Evolutionary conservation across 192 early-diverging fungal genomes (phyloP), one percentile per base, ranked within the genome.

Genomic region (Entophlyctis helioformis): DNA sequence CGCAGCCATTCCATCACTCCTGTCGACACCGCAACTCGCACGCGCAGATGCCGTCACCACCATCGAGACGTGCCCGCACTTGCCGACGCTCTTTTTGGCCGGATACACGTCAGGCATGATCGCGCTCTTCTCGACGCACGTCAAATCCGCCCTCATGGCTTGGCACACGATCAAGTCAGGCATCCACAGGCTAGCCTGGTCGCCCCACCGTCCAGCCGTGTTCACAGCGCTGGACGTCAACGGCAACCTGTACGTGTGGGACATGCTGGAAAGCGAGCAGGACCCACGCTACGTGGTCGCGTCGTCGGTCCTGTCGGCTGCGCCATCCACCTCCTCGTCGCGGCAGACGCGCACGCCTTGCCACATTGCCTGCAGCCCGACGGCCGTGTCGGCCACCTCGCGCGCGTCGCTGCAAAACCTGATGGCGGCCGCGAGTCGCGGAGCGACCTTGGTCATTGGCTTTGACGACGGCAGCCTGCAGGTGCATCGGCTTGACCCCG

Each of bases 201-300:
- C 66, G 4, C 50, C 53, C 8, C 71, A 74, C 32, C 63, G 71
- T 3, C 63, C 63, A 3, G 42, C 57, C 5, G 56, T 70, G 22
- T 74, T 74, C 42, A 63, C 46, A 37, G 66, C 46, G 2, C 54
- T 74, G 21, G 63, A 69, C 28, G 46, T 13, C 16, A 34, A 36
- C 12, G 46, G 48, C 13, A 37, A 12, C 1, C 31, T 74, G 21
- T 39, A 56, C 28, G 43, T 69, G 6, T 74, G 64, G 60, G 71
- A 74, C 39, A 35, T 70, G 15, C 21, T 48, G 1, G 71, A 69
- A 24, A 51, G 44, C 27, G 56, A 53, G 22, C 22, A 42, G 8
- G 46, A 51, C 1, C 44, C 59, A 7, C 53, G 51, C 19, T 48
- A 59, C 26, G 42, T 60, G 5, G 39, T 65, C 16, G 16, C 12